Conservation (phyloP, 2,329 filamentous ascomycete species). For the Alternaria hordeiaustralica region DNA sequence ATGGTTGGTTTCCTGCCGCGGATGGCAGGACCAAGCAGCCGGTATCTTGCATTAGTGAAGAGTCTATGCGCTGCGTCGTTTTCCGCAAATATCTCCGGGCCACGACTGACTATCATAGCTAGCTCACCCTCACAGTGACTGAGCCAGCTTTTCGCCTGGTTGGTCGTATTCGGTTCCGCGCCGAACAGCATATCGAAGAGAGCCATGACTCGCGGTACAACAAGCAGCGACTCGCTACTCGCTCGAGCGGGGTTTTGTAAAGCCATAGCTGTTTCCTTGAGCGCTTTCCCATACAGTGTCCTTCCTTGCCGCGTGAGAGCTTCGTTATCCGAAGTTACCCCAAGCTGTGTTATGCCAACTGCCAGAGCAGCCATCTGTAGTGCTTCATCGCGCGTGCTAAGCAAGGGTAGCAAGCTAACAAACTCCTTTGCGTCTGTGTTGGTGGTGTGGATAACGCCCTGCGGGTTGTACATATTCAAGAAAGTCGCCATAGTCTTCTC, state of each 20-base stretch:
- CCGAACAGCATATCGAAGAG: conserved; percentile 41
- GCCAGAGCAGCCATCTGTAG: conserved; percentile 34
- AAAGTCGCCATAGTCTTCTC: conserved; percentile 30
- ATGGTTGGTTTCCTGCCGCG: conserved; percentile 47
- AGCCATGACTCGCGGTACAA: conserved; percentile 30
- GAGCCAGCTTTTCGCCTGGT: conserved; percentile 37
- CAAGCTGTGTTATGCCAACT: conserved; percentile 31
- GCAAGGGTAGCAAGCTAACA: conserved; percentile 18
- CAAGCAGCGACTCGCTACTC: conserved; percentile 33
- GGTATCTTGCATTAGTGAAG: conserved; percentile 31
- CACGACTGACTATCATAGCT: conserved; percentile 27
- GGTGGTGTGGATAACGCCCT: conserved; percentile 5
- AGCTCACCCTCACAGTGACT: conserved; percentile 38
- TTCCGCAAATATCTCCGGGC: conserved; percentile 24
- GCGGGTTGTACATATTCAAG: conserved; percentile 28
- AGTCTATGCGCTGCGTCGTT: conserved; percentile 25
- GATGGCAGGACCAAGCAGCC: conserved; percentile 30
- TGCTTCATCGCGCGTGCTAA: conserved; percentile 32
- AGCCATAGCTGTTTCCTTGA: conserved; percentile 31
- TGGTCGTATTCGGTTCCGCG: conserved; percentile 21
- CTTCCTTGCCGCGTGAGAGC: conserved; percentile 28
- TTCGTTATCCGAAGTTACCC: conserved; percentile 22
- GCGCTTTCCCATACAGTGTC: conserved; percentile 31
- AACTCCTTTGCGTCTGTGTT: conserved; percentile 20
- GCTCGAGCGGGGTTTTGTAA: conserved; percentile 21